Evolutionary conservation across 2,329 filamentous ascomycete species (phyloP), one percentile per base, ranked within the genome.

Genomic region (Aspergillus carbonarius): DNA sequence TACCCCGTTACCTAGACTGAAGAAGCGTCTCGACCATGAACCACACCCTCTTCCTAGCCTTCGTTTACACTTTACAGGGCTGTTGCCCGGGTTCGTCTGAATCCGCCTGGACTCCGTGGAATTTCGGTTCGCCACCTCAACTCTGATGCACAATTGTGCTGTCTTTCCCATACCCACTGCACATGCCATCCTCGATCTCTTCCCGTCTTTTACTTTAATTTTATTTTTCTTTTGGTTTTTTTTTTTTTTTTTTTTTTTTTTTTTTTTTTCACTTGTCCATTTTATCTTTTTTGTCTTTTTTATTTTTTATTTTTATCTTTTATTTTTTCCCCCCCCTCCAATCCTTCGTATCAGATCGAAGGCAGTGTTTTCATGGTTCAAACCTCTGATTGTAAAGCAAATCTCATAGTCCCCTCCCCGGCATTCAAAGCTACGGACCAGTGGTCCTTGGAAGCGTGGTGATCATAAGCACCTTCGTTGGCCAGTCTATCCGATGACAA

Each of bases 71-170:
- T 54, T 39, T 53, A 48, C 56, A 55, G 46, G 56, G 53, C 60
- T 52, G 49, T 50, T 34, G 48, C 44, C 42, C 30, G 18, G 25
- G 53, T 54, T 44, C 44, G 39, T 47, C 50, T 39, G 49, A 61
- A 18, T 47, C 52, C 50, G 55, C 59, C 54, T 60, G 59, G 55
- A 51, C 52, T 55, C 49, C 32, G 47, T 54, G 60, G 42, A 52
- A 40, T 52, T 30, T 42, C 39, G 39, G 30, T 25, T 62, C 42
- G 61, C 61, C 59, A 63, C 60, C 55, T 51, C 59, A 47, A 42
- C 50, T 60, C 49, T 46, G 35, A 27, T 52, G 60, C 46, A 55
- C 55, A 44, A 39, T 54, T 35, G 37, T 57, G 35, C 37, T 50
- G 52, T 49, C 50, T 32, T 60, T 62, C 46, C 35, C 30, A 51